phyloP scores from a whole-genome alignment of 2,329 filamentous ascomycete species.

The Decorospora gaudefroyi region DNA sequence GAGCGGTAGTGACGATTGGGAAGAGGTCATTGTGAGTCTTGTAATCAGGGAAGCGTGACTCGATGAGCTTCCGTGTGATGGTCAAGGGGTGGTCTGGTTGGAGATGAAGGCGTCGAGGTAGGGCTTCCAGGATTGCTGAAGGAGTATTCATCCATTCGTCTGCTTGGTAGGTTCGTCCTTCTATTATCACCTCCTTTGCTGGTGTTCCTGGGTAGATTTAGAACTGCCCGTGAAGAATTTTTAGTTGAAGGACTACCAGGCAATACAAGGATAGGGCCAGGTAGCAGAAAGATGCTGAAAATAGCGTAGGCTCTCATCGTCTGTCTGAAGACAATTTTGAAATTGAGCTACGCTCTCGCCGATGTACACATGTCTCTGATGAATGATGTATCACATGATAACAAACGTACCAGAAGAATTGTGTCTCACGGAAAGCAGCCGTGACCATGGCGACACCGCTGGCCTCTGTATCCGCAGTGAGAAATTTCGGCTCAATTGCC shows the following conservation, averaged over 20 bases:
- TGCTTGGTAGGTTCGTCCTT: slow-evolving; percentile 65
- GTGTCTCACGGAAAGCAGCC: slow-evolving; percentile 28
- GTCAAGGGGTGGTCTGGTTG: slow-evolving; percentile 85
- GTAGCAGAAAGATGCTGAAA: background rate
- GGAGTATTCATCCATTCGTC: slow-evolving; percentile 89
- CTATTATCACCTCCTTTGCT: slow-evolving; percentile 57
- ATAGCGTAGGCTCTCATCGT: background rate
- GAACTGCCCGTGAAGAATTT: background rate
- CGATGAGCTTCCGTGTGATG: slow-evolving; percentile 90
- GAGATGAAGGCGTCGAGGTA: slow-evolving; percentile 83
- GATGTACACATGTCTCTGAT: too few relatives aligned
- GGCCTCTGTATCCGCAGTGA: slow-evolving; percentile 12
- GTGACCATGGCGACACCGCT: slow-evolving; percentile 16
- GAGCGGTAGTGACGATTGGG: slow-evolving; percentile 78
- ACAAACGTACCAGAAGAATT: slow-evolving; percentile 42
- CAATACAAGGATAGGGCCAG: too few relatives aligned
- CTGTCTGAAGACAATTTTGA: too few relatives aligned
- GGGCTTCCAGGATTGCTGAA: slow-evolving; percentile 70
- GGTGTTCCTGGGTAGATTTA: slow-evolving; percentile 25
- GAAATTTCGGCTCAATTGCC: slow-evolving; percentile 19
- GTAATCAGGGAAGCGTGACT: slow-evolving; percentile 82
- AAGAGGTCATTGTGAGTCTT: slow-evolving; percentile 77
- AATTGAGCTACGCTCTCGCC: too few relatives aligned
- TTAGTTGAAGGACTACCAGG: background rate
- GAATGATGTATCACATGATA: slow-evolving; percentile 39